Evolutionary conservation across 805 yeast species (phyloP).

Genomic region (Candida odintsovae): DNA sequence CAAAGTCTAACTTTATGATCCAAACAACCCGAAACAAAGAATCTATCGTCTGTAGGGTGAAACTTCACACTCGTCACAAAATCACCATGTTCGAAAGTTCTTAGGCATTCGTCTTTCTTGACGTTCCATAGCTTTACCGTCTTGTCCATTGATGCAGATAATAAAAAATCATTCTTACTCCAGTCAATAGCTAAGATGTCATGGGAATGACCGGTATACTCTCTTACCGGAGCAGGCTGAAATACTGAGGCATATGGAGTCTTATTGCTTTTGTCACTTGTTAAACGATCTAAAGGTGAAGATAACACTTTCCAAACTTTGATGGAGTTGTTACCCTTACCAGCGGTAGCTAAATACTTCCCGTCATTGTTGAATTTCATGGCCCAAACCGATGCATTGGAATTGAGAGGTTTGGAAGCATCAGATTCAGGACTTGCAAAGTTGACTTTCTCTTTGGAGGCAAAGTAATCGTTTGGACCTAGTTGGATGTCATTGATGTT

Average conservation of each 20-base stretch:
- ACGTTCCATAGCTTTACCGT: slow-evolving; percentile 85
- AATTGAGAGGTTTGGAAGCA: slow-evolving; percentile 1
- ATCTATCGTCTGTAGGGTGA: slow-evolving; percentile 83
- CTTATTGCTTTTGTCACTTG: slow-evolving; percentile 6
- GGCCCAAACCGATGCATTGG: slow-evolving; percentile 54
- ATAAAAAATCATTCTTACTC: slow-evolving; percentile 79
- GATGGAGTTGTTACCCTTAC: slow-evolving; percentile 57
- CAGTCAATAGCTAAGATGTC: slow-evolving; percentile 77
- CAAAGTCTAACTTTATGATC: slow-evolving; percentile 75
- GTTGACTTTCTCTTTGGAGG: not conserved
- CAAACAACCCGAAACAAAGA: slow-evolving; percentile 75
- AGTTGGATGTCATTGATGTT: not conserved
- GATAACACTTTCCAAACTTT: slow-evolving; percentile 77
- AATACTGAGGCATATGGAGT: slow-evolving; percentile 69
- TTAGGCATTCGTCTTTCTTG: slow-evolving; percentile 55
- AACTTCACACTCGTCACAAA: slow-evolving; percentile 77
- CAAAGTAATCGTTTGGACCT: not conserved
- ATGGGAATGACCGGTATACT: slow-evolving; percentile 60
- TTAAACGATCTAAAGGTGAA: slow-evolving; percentile 61
- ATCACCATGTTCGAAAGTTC: slow-evolving; percentile 67
- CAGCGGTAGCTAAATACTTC: slow-evolving; percentile 76
- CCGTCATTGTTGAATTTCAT: slow-evolving; percentile 77
- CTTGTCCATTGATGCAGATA: slow-evolving; percentile 80
- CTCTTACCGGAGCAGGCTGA: slow-evolving; percentile 54
- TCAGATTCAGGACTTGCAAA: not conserved